A percentile compares a stretch with the other conserved stretches of the same genome.
Conservation (phyloP, 768 basidiomycete genomes). For the Dictyophora rubrovolvata region DNA sequence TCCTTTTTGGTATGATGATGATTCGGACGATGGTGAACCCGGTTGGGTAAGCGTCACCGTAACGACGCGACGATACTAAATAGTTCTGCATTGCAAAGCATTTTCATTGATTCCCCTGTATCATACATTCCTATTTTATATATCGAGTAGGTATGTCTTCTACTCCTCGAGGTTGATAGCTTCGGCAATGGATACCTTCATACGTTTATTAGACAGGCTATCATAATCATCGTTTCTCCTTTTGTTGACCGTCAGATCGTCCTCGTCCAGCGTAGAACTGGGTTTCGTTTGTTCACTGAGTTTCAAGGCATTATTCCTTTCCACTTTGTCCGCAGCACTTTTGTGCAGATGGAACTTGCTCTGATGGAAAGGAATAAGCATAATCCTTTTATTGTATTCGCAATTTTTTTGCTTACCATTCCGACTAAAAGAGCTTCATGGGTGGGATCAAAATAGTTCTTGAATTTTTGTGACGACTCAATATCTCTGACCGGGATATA, state of each 20-base stretch:
- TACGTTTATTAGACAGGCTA: constrained; percentile 37
- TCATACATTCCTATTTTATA: not conserved
- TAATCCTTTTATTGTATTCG: not conserved
- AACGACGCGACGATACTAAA: constrained; percentile 7
- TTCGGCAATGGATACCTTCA: constrained; percentile 61
- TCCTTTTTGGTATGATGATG: constrained; percentile 9
- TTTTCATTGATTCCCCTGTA: not conserved
- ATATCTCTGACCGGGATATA: constrained; percentile 48
- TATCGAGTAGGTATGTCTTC: not conserved
- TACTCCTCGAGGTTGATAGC: constrained; percentile 71
- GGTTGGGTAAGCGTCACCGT: constrained; percentile 9
- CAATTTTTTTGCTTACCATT: constrained; percentile 30
- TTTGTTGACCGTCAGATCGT: constrained; percentile 26
- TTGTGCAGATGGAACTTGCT: constrained; percentile 17
- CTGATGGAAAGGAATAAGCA: constrained; percentile 2
- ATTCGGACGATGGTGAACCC: constrained; percentile 8
- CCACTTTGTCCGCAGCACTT: constrained; percentile 28
- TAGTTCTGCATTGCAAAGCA: not conserved
- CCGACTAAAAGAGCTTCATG: constrained; percentile 45
- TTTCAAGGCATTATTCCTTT: constrained; percentile 8
- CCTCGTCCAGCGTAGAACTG: constrained; percentile 16
- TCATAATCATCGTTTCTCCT: constrained; percentile 9
- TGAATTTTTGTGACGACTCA: constrained; percentile 37
- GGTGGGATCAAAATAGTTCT: constrained; percentile 61
- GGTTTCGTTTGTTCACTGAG: constrained; percentile 13